Evolutionary conservation across 2,329 filamentous ascomycete species (phyloP).

Genomic region (Blumeriella jaapii): DNA sequence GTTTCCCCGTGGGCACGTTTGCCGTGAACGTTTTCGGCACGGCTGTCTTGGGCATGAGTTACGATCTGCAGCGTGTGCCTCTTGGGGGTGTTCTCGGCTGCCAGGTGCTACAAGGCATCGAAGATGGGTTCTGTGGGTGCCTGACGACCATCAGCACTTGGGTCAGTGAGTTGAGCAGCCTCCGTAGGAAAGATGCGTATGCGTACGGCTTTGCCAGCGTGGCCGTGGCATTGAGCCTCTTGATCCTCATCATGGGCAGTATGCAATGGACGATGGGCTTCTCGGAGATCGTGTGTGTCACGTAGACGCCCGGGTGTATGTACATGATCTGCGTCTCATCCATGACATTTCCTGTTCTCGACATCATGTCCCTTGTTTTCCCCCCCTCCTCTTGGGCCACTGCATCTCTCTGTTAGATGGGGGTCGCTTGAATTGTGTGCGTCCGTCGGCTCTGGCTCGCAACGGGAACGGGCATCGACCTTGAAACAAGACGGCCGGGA

Average conservation of each 20-base stretch:
- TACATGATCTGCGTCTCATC: too few relatives aligned
- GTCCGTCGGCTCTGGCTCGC: too few relatives aligned
- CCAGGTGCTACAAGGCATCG: slow-evolving; percentile 54
- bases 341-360: too few relatives aligned
- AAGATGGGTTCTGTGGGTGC: slow-evolving; percentile 58
- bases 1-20: slow-evolving; percentile 82
- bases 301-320: slow-evolving; percentile 16
- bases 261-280: slow-evolving; percentile 58
- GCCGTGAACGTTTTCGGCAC: slow-evolving; percentile 70
- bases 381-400: too few relatives aligned
- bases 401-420: too few relatives aligned
- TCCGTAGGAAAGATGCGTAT: slow-evolving; percentile 50
- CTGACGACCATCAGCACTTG: slow-evolving; percentile 57
- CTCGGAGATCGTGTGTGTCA: slow-evolving; percentile 19
- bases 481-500: too few relatives aligned
- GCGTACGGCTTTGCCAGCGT: slow-evolving; percentile 55
- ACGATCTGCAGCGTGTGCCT: slow-evolving; percentile 62
- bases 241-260: slow-evolving; percentile 65
- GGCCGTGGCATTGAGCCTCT: slow-evolving; percentile 40
- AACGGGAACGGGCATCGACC: too few relatives aligned
- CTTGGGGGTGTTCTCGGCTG: slow-evolving; percentile 46
- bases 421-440: too few relatives aligned
- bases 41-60: slow-evolving; percentile 61
- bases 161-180: slow-evolving; percentile 46
- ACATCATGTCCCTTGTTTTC: too few relatives aligned